Percentiles rank a stretch among this genome's conserved stretches.
These are phyloP conservation scores for Haematococcus lacustris DNA, from an alignment of 139 green algal species.

Conservation along the genomic window DNA sequence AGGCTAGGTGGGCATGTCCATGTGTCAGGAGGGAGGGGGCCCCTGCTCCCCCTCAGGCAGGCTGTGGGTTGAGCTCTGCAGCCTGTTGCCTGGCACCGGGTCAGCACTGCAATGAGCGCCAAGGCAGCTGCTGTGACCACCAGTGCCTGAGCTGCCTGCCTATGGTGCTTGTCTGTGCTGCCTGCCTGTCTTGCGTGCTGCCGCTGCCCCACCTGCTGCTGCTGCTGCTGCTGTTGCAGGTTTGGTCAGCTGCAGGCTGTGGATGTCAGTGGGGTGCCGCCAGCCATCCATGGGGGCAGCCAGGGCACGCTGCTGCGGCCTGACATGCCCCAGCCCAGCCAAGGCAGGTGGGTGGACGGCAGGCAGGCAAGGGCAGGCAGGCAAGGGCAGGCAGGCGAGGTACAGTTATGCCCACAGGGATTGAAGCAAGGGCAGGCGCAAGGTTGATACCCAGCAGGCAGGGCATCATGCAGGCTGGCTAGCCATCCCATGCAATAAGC, in stretches of 20 bases:
- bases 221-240: conserved; percentile 29
- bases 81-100: no score
- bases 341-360: background rate
- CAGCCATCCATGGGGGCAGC: conserved; percentile 40
- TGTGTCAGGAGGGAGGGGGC: no score
- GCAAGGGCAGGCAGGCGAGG: background rate
- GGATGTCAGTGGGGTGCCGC: conserved; percentile 49
- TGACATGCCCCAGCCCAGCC: conserved; percentile 23
- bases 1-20: no score
- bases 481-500: background rate
- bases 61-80: no score
- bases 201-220: no score
- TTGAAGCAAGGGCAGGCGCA: background rate
- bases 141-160: no score
- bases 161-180: no score
- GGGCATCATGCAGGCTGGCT: background rate
- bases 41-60: no score
- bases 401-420: background rate
- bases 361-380: no score
- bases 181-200: no score
- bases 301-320: conserved; percentile 39
- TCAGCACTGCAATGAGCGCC: no score
- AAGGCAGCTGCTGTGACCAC: no score
- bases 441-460: background rate
- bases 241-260: conserved; percentile 70